These are phyloP conservation scores for Punctularia strigosozonata DNA, from an alignment of 768 basidiomycete genomes.

Conservation along the genomic window DNA sequence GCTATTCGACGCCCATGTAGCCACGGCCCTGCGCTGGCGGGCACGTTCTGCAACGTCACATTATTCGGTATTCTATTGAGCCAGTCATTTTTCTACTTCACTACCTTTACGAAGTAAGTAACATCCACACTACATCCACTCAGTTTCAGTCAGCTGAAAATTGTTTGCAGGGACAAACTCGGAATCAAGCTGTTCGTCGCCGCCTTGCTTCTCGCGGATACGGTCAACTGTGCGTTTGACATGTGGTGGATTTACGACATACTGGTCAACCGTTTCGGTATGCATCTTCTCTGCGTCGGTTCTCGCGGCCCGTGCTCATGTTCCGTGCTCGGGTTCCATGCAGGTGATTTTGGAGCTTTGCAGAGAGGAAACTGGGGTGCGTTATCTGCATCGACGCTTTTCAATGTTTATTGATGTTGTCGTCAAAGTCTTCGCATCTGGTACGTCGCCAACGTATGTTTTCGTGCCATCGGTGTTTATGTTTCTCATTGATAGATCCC, in stretches of 20 bases:
- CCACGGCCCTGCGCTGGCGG: slow-evolving; percentile 23
- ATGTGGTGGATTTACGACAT: slow-evolving; percentile 10
- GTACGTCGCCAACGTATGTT: background rate
- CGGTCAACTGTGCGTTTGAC: slow-evolving; percentile 12
- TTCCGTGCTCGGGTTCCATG: background rate
- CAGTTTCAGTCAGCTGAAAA: background rate
- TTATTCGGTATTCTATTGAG: slow-evolving; percentile 22
- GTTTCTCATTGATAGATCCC: slow-evolving; percentile 6
- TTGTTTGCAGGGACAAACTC: slow-evolving; percentile 9
- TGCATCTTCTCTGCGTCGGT: background rate
- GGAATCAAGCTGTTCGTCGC: slow-evolving; percentile 12
- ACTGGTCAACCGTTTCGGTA: slow-evolving; percentile 12
- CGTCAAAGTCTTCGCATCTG: slow-evolving; percentile 5
- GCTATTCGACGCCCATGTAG: too few species aligned
- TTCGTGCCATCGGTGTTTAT: background rate
- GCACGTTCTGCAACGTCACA: slow-evolving; percentile 21
- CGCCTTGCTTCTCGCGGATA: slow-evolving; percentile 10
- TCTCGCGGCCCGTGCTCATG: background rate
- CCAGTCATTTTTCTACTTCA: slow-evolving; percentile 20
- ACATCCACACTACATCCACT: background rate
- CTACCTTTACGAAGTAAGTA: slow-evolving; percentile 9
- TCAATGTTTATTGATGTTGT: background rate
- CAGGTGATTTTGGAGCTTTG: background rate
- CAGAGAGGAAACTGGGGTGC: slow-evolving; percentile 5
- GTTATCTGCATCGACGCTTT: background rate